Conservation (phyloP, 208 protist species). For the Entamoeba invadens region DNA sequence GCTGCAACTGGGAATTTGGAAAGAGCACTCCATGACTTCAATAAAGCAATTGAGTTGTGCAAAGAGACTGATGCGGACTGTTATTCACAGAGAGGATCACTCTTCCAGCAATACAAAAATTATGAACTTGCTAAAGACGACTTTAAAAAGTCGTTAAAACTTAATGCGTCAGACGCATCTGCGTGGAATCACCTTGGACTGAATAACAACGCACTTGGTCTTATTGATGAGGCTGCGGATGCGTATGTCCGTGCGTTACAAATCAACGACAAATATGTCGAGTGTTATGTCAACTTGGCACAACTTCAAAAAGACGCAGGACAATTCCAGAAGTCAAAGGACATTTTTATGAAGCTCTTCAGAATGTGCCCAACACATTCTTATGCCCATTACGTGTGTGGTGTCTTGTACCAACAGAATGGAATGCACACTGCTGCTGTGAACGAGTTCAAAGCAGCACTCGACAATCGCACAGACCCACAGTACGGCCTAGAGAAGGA, state of each 20-base stretch:
- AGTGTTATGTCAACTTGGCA: conserved; percentile 35
- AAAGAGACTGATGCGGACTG: conserved; percentile 14
- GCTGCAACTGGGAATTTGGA: background rate
- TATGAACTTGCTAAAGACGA: conserved; percentile 31
- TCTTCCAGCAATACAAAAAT: conserved; percentile 38
- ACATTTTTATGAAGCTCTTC: conserved; percentile 28
- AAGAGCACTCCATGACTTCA: conserved; percentile 28
- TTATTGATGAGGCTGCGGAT: conserved; percentile 24
- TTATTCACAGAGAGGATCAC: conserved; percentile 31
- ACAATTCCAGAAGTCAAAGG: conserved; percentile 17
- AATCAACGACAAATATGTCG: conserved; percentile 35
- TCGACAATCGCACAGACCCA: background rate
- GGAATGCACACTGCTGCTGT: conserved; percentile 35
- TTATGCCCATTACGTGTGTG: conserved; percentile 35
- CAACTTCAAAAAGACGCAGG: conserved; percentile 40
- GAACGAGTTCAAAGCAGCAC: conserved; percentile 23
- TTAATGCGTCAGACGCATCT: conserved; percentile 20
- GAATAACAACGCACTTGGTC: conserved; percentile 34
- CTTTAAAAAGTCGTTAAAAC: conserved; percentile 23
- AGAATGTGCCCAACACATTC: conserved; percentile 29
- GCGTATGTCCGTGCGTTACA: conserved; percentile 25
- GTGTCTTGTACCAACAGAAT: conserved; percentile 25
- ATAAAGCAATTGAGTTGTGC: conserved; percentile 15
- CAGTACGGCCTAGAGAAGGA: conserved; percentile 1
- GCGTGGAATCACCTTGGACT: conserved; percentile 44